phyloP scores from a whole-genome alignment of 768 basidiomycete species.

The Suillus paluster region DNA sequence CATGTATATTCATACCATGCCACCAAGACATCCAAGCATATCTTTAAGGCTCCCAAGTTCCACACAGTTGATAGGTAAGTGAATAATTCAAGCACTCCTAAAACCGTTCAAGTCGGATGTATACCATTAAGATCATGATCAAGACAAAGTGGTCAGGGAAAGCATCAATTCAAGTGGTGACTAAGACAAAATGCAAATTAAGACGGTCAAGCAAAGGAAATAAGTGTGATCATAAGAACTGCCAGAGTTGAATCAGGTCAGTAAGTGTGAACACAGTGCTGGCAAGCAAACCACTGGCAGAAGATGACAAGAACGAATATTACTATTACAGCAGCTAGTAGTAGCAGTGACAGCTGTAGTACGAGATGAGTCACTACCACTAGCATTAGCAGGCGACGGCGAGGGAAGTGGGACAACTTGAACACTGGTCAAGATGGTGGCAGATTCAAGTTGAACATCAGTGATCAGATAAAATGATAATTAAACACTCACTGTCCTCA shows the following conservation, averaged over 20 bases:
- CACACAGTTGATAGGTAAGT: neutral
- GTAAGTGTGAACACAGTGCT: neutral
- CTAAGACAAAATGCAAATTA: neutral
- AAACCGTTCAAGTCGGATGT: neutral
- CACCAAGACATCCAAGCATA: neutral
- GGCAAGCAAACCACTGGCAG: neutral
- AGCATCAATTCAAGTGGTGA: slow-evolving; percentile 1
- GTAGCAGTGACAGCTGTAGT: too few relatives aligned
- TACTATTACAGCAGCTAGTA: too few relatives aligned
- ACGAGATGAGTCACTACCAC: too few relatives aligned
- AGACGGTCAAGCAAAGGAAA: neutral
- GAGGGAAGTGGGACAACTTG: too few relatives aligned
- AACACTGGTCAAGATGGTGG: too few relatives aligned
- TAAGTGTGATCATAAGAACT: neutral
- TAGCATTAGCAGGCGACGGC: too few relatives aligned
- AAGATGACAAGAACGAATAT: too few relatives aligned
- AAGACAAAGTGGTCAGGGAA: neutral
- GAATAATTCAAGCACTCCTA: neutral
- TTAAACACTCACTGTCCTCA: too few relatives aligned
- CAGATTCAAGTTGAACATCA: too few relatives aligned
- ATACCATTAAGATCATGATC: neutral
- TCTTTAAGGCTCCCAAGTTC: neutral
- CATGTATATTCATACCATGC: neutral
- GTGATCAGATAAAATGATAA: too few relatives aligned
- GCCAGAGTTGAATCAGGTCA: slow-evolving; percentile 1